Evolutionary conservation across 805 yeast genomes (phyloP).

Genomic region (Kluyveromyces lactis): DNA sequence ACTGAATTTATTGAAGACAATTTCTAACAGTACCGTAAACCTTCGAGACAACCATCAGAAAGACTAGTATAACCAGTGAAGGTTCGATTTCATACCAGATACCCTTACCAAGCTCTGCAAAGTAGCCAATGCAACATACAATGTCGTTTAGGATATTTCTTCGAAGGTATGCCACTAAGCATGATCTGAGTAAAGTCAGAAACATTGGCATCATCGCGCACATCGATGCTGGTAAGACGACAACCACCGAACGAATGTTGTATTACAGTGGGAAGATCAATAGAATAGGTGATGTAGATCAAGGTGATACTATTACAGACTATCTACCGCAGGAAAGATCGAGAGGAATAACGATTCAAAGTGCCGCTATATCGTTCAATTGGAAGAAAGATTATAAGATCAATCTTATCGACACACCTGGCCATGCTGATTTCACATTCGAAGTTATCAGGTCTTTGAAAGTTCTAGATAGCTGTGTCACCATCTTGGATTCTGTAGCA

Average conservation of each 20-base stretch:
- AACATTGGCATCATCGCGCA: constrained; percentile 98
- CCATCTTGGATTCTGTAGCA: constrained; percentile 89
- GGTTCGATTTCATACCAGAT: too few relatives aligned
- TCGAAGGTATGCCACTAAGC: constrained; percentile 11
- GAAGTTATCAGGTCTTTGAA: constrained; percentile 86
- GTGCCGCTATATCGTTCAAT: constrained; percentile 87
- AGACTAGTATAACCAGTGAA: too few relatives aligned
- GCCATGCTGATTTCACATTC: constrained; percentile 95
- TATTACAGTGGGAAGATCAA: constrained; percentile 75
- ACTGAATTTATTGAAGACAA: too few relatives aligned
- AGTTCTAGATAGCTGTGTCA: constrained; percentile 90
- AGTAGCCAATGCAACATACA: too few relatives aligned
- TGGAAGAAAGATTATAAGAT: constrained; percentile 67
- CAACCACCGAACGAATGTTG: constrained; percentile 95
- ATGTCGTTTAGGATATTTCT: constrained; percentile 3
- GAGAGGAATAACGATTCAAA: constrained; percentile 92
- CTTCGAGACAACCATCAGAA: too few relatives aligned
- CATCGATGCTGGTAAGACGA: constrained; percentile 97
- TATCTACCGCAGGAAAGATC: constrained; percentile 82
- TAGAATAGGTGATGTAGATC: constrained; percentile 86
- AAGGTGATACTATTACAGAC: constrained; percentile 95
- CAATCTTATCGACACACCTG: constrained; percentile 93
- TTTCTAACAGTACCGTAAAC: too few relatives aligned
- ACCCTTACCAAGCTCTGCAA: too few relatives aligned
- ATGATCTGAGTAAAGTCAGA: constrained; percentile 36